A percentile compares a stretch with the other conserved stretches of the same genome.
These are phyloP conservation scores for Mediolabrus comicus DNA, from an alignment of 108 stramenopile genomes.

Conservation along the genomic window DNA sequence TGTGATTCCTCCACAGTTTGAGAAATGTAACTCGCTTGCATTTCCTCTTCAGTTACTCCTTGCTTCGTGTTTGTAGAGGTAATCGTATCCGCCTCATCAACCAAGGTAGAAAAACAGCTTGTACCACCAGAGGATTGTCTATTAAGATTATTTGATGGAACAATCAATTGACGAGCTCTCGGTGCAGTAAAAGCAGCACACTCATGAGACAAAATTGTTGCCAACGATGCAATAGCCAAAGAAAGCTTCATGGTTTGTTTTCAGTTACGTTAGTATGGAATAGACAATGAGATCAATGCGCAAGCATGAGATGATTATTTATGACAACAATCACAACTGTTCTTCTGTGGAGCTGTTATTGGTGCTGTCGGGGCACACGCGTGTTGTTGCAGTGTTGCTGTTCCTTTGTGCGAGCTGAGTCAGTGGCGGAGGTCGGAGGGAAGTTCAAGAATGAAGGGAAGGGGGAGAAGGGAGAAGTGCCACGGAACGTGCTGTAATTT, in stretches of 20 bases:
- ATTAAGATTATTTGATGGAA: background rate
- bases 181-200: background rate
- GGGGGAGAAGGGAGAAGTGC: no score
- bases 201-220: background rate
- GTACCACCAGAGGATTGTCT: no score
- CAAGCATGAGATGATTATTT: no score
- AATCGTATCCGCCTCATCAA: constrained; percentile 3
- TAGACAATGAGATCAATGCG: no score
- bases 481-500: no score
- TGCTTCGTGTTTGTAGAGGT: background rate
- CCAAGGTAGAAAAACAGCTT: constrained; percentile 1
- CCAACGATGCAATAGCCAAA: background rate
- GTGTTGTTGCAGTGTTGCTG: no score
- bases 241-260: background rate
- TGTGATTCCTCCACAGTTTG: background rate
- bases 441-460: no score
- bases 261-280: no score
- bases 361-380: background rate
- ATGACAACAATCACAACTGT: no score
- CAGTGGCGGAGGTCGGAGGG: no score
- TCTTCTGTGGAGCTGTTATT: background rate
- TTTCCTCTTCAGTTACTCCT: constrained; percentile 8
- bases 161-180: background rate
- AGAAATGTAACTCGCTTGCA: background rate
- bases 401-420: no score